Percentiles rank a stretch among this genome's conserved stretches.
These are phyloP conservation scores for Pisolithus albus DNA, from an alignment of 768 basidiomycete species.

Conservation along the genomic window DNA sequence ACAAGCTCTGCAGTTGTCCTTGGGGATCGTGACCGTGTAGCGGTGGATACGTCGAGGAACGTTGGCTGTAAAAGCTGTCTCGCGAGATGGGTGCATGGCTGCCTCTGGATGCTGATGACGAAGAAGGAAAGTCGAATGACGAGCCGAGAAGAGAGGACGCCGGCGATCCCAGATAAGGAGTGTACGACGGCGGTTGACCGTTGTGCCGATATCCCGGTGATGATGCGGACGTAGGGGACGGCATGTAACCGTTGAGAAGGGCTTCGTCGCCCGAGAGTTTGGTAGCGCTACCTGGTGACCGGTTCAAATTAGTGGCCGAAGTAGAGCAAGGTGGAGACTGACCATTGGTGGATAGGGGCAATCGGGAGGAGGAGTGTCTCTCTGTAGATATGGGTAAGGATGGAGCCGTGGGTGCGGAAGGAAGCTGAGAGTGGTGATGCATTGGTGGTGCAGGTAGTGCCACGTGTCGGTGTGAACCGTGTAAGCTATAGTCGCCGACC, in stretches of 20 bases:
- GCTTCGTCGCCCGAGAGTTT: constrained; percentile 25
- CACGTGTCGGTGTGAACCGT: constrained; percentile 24
- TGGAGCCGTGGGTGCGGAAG: constrained; percentile 12
- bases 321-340: constrained; percentile 17
- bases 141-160: constrained; percentile 19
- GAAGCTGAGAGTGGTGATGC: constrained; percentile 22
- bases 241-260: constrained; percentile 25
- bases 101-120: constrained; percentile 18
- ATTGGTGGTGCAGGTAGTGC: constrained; percentile 29
- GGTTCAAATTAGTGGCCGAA: constrained; percentile 20
- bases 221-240: constrained; percentile 25
- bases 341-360: constrained; percentile 22
- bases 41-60: constrained; percentile 22
- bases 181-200: constrained; percentile 18
- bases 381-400: constrained; percentile 30
- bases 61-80: constrained; percentile 18
- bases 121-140: constrained; percentile 24
- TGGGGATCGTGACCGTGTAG: not conserved
- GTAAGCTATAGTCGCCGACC: constrained; percentile 23
- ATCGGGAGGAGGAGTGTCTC: constrained; percentile 25
- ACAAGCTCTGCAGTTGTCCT: not conserved
- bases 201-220: constrained; percentile 24
- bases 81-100: constrained; percentile 13
- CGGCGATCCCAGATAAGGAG: constrained; percentile 20
- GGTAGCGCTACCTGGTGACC: constrained; percentile 13